Evolutionary conservation across 2,329 filamentous ascomycete genomes (phyloP), one percentile per base, ranked within the genome.

Genomic region (Sclerotinia glacialis): DNA sequence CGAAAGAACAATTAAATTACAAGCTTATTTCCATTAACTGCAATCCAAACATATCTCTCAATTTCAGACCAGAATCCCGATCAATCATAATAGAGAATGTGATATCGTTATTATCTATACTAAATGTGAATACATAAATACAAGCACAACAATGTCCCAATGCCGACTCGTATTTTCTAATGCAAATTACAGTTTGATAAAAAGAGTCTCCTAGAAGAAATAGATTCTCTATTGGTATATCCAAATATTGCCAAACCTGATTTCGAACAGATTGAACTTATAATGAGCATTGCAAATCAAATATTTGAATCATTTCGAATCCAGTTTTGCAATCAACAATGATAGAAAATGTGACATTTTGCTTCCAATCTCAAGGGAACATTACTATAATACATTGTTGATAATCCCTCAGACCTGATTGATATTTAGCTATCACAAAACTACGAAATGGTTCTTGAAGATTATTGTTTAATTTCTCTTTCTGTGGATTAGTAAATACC

Each of bases 241-340:
- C 23, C n/a, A 26, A 53, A 53, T 53, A 53, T 53, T 31, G 23
- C 26, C 14, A 14, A 7, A 53, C 7, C 21, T 31, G 23, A 26
- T 14, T 23, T 53, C 28, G 23, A 53, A 5, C 26, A 53, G 26
- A 31, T 53, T 26, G 23, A 53, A 34, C 50, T 53, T 53, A 5
- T 28, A 4, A 26, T 53, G 1, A 1, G 1, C 12, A 53, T 53
- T 53, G 23, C 23, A 53, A 53, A 31, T 53, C 50, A 53, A 53
- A 53, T 26, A 5, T 31, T 53, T 31, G 50, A 53, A 53, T 53
- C 23, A 53, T 53, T 53, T 53, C 23, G 50, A 53, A 31, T 53
- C 23, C 23, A 53, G 50, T 12, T 6, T 53, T 53, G 12, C 23
- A 6, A 31, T 53, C 23, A 53, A 53, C 8, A 31, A 26, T 53